These are phyloP conservation scores for Lodderomyces parapsilosis DNA, from an alignment of 1,139 yeast genomes.

Conservation along the genomic window DNA sequence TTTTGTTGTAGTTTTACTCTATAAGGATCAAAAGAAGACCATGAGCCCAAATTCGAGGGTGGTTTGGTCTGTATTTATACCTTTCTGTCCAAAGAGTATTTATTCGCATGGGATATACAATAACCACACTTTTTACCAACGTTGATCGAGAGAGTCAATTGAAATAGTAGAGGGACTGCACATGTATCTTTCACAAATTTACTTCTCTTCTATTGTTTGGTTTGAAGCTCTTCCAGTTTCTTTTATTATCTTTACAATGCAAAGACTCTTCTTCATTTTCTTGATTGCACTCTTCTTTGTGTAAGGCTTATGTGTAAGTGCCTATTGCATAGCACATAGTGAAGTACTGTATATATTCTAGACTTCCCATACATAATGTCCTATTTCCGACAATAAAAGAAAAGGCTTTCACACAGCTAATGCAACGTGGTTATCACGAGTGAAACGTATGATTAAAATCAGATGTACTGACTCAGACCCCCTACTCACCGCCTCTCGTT, in stretches of 20 bases:
- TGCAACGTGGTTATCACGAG: not conserved
- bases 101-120: not conserved
- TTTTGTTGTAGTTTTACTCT: no score
- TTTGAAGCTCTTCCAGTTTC: not conserved
- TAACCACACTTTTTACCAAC: not conserved
- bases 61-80: not conserved
- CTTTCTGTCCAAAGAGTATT: not conserved
- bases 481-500: not conserved
- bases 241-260: not conserved
- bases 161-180: not conserved
- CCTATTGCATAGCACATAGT: not conserved
- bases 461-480: not conserved
- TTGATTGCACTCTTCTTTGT: not conserved
- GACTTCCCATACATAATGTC: not conserved
- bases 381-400: not conserved
- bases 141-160: not conserved
- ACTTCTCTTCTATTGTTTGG: not conserved
- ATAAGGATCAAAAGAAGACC: not conserved
- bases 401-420: not conserved
- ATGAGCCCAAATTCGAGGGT: not conserved
- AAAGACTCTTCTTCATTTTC: not conserved
- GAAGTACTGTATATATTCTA: not conserved
- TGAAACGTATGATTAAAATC: not conserved
- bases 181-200: not conserved
- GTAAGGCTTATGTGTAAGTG: not conserved